Evolutionary conservation across 2,329 filamentous ascomycete genomes (phyloP).

Genomic region (Epichloe uncinata): DNA sequence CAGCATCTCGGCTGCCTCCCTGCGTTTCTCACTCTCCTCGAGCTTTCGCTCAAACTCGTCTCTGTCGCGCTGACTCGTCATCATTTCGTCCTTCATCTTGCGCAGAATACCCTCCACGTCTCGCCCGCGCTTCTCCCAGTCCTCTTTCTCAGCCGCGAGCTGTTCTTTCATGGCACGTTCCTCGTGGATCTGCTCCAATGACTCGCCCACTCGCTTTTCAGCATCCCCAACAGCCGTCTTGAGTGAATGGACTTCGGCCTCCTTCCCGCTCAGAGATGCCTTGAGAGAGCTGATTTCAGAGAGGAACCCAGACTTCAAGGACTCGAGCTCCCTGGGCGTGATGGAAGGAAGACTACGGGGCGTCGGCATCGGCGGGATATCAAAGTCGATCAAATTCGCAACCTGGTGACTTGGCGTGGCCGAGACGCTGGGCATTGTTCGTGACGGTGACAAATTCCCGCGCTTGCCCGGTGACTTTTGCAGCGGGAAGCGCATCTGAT

Average conservation of each 20-base stretch:
- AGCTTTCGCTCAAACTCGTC: conserved; percentile 65
- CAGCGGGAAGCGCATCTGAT: conserved; percentile 42
- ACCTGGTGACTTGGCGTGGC: conserved; percentile 41
- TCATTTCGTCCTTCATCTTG: conserved; percentile 70
- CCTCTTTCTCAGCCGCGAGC: conserved; percentile 59
- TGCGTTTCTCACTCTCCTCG: conserved; percentile 62
- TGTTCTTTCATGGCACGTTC: conserved; percentile 58
- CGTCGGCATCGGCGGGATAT: conserved; percentile 86
- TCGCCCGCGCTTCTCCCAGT: conserved; percentile 71
- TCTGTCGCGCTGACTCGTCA: conserved; percentile 63
- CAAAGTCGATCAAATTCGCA: conserved; percentile 58
- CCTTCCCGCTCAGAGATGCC: conserved; percentile 81
- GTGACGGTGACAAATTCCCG: conserved; percentile 18
- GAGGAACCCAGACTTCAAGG: conserved; percentile 77
- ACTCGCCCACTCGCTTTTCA: conserved; percentile 80
- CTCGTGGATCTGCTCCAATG: conserved; percentile 70
- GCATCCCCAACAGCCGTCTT: conserved; percentile 83
- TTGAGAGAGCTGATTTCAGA: conserved; percentile 92
- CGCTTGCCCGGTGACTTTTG: conserved; percentile 34
- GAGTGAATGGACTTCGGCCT: conserved; percentile 77
- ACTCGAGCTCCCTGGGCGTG: conserved; percentile 83
- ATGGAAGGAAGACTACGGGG: conserved; percentile 84
- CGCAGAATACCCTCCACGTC: conserved; percentile 76
- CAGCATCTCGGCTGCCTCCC: conserved; percentile 61
- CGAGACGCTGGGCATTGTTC: conserved; percentile 16